Evolutionary conservation across 352 stramenopile species (phyloP).

Genomic region (Phytophthora meadii): DNA sequence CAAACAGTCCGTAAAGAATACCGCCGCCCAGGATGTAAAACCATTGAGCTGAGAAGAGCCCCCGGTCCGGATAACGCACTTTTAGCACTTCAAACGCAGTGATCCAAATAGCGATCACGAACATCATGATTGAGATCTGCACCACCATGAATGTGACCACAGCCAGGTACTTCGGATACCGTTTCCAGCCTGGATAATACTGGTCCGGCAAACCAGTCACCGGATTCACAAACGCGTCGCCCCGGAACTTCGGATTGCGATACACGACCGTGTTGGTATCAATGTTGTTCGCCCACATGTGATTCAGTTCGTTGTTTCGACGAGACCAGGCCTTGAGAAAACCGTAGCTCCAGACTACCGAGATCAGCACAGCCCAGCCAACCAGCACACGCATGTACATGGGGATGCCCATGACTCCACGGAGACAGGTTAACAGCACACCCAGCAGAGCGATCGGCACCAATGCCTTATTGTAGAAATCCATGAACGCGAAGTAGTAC

Average conservation of each 20-base stretch:
- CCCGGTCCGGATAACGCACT: constrained; percentile 68
- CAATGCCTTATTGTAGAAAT: constrained; percentile 89
- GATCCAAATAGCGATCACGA: constrained; percentile 86
- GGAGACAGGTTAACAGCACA: constrained; percentile 72
- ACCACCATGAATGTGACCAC: constrained; percentile 74
- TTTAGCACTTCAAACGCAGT: constrained; percentile 81
- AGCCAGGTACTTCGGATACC: constrained; percentile 76
- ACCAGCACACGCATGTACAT: constrained; percentile 87
- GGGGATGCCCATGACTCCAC: constrained; percentile 63
- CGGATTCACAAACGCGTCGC: constrained; percentile 63
- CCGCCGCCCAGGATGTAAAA: constrained; percentile 81
- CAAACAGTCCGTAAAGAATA: constrained; percentile 82
- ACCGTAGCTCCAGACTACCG: constrained; percentile 84
- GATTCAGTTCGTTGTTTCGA: constrained; percentile 78
- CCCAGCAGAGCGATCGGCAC: constrained; percentile 80
- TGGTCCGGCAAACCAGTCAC: constrained; percentile 69
- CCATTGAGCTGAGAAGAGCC: constrained; percentile 81
- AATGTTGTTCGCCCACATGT: constrained; percentile 74
- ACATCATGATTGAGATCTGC: constrained; percentile 89
- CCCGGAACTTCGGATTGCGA: constrained; percentile 73
- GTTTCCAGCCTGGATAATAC: constrained; percentile 79
- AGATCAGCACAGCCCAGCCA: constrained; percentile 76
- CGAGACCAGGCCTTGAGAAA: constrained; percentile 83
- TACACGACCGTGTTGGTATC: constrained; percentile 77
- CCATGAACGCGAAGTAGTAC: constrained; percentile 89